A percentile compares a stretch with the other conserved stretches of the same genome.
Evolutionary conservation across 176 grass and related monocot species (phyloP).

Genomic region (Oryza glaberrima): DNA sequence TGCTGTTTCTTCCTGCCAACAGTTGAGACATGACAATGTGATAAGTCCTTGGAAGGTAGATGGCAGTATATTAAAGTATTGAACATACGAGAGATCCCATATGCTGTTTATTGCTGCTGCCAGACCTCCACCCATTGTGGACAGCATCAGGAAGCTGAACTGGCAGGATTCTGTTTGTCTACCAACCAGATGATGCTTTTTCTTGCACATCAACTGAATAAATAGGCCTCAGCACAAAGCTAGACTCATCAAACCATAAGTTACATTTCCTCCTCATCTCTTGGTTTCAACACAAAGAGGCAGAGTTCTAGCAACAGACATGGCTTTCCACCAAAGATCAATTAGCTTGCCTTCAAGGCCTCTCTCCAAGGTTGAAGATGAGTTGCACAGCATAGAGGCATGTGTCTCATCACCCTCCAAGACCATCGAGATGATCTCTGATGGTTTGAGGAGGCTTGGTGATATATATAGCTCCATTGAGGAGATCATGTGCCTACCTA

Average conservation of each 20-base stretch:
- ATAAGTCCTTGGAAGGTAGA: constrained; percentile 1
- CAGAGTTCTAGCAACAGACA: background rate
- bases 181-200: background rate
- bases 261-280: background rate
- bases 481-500: constrained; percentile 33
- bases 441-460: constrained; percentile 28
- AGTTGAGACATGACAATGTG: constrained; percentile 34
- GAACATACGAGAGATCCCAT: background rate
- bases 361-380: constrained; percentile 8
- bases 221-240: constrained; percentile 10
- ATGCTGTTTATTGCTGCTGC: background rate
- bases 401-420: constrained; percentile 26
- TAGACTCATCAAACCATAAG: constrained; percentile 10
- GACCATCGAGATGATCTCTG: constrained; percentile 15
- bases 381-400: constrained; percentile 32
- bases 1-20: constrained; percentile 34
- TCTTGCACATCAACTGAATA: constrained; percentile 3
- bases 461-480: constrained; percentile 33
- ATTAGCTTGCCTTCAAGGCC: constrained; percentile 41
- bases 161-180: constrained; percentile 18
- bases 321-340: constrained; percentile 33
- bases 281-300: background rate
- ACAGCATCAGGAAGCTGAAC: constrained; percentile 33
- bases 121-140: background rate
- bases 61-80: background rate